Evolutionary conservation across 257 asterid genomes (phyloP), one percentile per base, ranked within the genome.

Genomic region (Ajuga chamaepitys): DNA sequence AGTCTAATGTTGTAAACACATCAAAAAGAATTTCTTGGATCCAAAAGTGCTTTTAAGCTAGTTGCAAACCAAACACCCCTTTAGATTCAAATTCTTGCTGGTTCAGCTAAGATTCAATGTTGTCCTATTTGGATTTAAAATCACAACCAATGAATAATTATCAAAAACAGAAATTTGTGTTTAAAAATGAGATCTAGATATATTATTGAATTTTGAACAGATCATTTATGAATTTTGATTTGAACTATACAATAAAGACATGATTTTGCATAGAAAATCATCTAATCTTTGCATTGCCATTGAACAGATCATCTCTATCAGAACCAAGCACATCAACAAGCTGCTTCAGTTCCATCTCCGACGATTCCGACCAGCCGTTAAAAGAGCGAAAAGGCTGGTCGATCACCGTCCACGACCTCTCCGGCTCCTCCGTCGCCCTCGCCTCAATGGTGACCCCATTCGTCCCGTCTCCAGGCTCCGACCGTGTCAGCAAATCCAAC

Each of bases 371-470:
- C 2, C 75, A 58, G 14, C 63, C 65, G 4, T 10, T 28, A 0
- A 85, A 78, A 53, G 97, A 94, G 78, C 80, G 99, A 3, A 94
- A 94, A 46, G 99, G 99, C 24, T 94, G 99, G 99, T 94, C 99
- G 0, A 82, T 90, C 73, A 94, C 97, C 4, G 77, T 94, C 79
- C 99, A 94, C 64, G 99, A 94, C 77, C 86, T 94, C 4, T 90
- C 95, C 3, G 99, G 99, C 22, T 94, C 99, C 1, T 96, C 99
- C 0, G 97, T 94, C 1, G 99, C 99, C 0, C 88, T 85, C 0
- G 99, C 99, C 3, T 94, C 99, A 8, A 94, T 94, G 96, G 97
- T 86, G 37, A 94, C 99, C 0, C 99, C 99, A 0, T 94, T 94
- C 30, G 99, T 94, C 3, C 93, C 99, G 11, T 94, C 99, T 0